Evolutionary conservation across 2,329 filamentous ascomycete genomes (phyloP).

Genomic region (Talaromyces piceae): DNA sequence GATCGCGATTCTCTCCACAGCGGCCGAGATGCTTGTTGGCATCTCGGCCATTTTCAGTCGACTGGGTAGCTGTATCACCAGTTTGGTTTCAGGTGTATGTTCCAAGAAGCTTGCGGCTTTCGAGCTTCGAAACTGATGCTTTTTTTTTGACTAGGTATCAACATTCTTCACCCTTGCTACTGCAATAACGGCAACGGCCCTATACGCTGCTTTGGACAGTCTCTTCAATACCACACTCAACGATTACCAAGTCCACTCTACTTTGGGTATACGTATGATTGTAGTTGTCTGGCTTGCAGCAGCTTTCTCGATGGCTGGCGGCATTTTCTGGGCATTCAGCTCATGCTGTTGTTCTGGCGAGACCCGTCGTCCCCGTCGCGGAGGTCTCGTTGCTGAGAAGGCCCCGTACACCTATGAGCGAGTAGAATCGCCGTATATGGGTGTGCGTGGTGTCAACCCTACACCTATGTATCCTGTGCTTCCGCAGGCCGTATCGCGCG

Average conservation of each 20-base stretch:
- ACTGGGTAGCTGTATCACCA: constrained; percentile 73
- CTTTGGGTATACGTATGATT: constrained; percentile 63
- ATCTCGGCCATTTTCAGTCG: constrained; percentile 78
- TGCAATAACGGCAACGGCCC: constrained; percentile 65
- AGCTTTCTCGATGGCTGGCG: constrained; percentile 65
- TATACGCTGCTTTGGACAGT: constrained; percentile 62
- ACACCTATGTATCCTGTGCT: not conserved
- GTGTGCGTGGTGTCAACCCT: not conserved
- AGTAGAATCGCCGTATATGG: constrained; percentile 32
- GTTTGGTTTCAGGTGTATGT: constrained; percentile 62
- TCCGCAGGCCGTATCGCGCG: not conserved
- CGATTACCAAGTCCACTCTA: constrained; percentile 61
- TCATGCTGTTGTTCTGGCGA: constrained; percentile 83
- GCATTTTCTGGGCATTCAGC: constrained; percentile 85
- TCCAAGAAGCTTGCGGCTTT: constrained; percentile 15
- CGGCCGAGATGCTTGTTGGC: constrained; percentile 66
- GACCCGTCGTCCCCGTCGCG: constrained; percentile 33
- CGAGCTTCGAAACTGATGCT: not conserved
- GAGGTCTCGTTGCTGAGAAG: constrained; percentile 45
- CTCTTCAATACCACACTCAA: constrained; percentile 60
- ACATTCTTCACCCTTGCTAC: constrained; percentile 55
- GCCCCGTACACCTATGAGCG: constrained; percentile 55
- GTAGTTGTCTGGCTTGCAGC: constrained; percentile 70
- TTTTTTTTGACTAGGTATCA: constrained; percentile 30
- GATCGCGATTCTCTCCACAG: constrained; percentile 62